phyloP scores from a whole-genome alignment of 345 rosid genomes.

The Arabidopsis arenosa region DNA sequence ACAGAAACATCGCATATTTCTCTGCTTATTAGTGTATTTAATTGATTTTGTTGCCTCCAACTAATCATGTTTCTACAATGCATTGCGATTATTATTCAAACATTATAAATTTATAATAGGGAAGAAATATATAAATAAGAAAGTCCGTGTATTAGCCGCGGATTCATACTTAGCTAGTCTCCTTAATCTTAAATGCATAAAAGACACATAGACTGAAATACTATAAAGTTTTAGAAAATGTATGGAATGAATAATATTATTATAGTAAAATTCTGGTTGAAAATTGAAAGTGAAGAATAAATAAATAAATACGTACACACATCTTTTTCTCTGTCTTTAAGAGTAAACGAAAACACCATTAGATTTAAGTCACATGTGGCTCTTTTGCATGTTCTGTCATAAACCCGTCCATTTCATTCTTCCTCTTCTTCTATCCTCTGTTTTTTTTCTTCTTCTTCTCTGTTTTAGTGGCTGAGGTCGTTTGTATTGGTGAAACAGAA shows the following conservation, averaged over 20 bases:
- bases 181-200: background rate
- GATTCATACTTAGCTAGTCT: background rate
- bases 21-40: background rate
- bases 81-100: slow-evolving; percentile 6
- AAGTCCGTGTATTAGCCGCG: slow-evolving; percentile 40
- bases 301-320: slow-evolving; percentile 22
- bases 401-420: slow-evolving; percentile 21
- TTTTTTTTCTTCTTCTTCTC: background rate
- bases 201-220: background rate
- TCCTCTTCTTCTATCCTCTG: slow-evolving; percentile 18
- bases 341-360: slow-evolving; percentile 13
- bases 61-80: slow-evolving; percentile 14
- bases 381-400: slow-evolving; percentile 37
- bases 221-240: too few relatives aligned
- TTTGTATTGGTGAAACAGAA: slow-evolving; percentile 41
- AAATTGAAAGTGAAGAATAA: background rate
- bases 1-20: background rate
- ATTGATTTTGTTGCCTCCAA: background rate
- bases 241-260: background rate
- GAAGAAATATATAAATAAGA: slow-evolving; percentile 1
- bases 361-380: slow-evolving; percentile 35
- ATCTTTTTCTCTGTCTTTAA: slow-evolving; percentile 18
- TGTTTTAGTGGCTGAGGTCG: slow-evolving; percentile 17
- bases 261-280: background rate
- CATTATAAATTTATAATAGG: background rate